Evolutionary conservation across 768 basidiomycete genomes (phyloP).

Genomic region (Lactarius evosmus): DNA sequence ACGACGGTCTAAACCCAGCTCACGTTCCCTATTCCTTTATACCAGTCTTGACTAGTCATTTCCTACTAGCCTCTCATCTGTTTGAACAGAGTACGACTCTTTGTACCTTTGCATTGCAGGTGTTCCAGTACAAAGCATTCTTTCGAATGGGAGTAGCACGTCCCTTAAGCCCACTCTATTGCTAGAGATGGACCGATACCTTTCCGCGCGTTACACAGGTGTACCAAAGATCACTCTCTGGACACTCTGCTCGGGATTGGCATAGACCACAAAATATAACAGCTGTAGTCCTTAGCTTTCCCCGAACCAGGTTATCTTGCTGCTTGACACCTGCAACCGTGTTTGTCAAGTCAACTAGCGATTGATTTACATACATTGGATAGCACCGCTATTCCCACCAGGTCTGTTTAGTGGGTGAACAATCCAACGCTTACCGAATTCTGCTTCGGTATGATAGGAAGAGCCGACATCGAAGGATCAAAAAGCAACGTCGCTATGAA

Average conservation of each 20-base stretch:
- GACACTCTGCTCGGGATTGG: no score
- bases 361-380: constrained; percentile 78
- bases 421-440: no score
- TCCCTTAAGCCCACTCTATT: constrained; percentile 50
- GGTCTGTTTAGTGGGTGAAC: constrained; percentile 78
- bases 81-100: constrained; percentile 77
- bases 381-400: no score
- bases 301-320: no score
- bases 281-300: no score
- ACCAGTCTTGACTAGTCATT: constrained; percentile 58
- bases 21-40: constrained; percentile 72
- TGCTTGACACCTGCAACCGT: constrained; percentile 84
- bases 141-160: no score
- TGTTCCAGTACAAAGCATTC: no score
- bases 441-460: no score
- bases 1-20: no score
- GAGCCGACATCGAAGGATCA: constrained; percentile 80
- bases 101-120: no score
- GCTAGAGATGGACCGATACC: no score
- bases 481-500: constrained; percentile 83
- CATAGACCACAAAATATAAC: no score
- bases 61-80: constrained; percentile 67
- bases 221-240: constrained; percentile 68
- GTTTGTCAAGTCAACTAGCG: constrained; percentile 80
- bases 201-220: constrained; percentile 63